Conservation (phyloP, 345 rosid species). For the Euphorbia peplus region DNA sequence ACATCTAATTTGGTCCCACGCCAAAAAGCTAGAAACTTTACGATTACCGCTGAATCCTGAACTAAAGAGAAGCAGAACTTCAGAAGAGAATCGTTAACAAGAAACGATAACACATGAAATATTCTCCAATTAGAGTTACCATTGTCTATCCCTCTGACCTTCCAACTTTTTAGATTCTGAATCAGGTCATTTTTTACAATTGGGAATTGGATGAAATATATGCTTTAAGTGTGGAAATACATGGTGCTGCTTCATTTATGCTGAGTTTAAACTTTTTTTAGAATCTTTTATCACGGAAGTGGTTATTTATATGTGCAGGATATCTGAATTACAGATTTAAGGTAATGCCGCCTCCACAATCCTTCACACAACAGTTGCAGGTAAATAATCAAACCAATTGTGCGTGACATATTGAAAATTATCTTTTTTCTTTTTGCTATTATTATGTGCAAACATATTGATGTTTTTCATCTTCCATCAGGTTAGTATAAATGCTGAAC, state of each 20-base stretch:
- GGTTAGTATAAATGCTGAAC: slow-evolving; percentile 67
- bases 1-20: neutral
- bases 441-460: slow-evolving; percentile 9
- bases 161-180: neutral
- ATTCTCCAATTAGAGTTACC: neutral
- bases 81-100: neutral
- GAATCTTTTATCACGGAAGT: neutral
- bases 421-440: neutral
- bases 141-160: neutral
- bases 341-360: slow-evolving; percentile 47
- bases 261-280: neutral
- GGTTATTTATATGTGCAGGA: slow-evolving; percentile 34
- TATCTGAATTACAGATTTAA: slow-evolving; percentile 68
- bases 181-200: neutral
- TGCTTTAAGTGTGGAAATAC: neutral
- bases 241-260: neutral
- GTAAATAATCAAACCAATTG: slow-evolving; percentile 29
- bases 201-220: slow-evolving; percentile 2
- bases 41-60: neutral
- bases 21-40: neutral
- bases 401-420: slow-evolving; percentile 4
- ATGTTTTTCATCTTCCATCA: slow-evolving; percentile 24
- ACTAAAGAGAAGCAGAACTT: neutral
- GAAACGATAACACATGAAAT: neutral
- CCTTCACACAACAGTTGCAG: slow-evolving; percentile 46